A percentile compares a stretch with the other conserved stretches of the same genome.
Evolutionary conservation across 139 green algal species (phyloP).

Genomic region (Chlamydomonas eustigma): DNA sequence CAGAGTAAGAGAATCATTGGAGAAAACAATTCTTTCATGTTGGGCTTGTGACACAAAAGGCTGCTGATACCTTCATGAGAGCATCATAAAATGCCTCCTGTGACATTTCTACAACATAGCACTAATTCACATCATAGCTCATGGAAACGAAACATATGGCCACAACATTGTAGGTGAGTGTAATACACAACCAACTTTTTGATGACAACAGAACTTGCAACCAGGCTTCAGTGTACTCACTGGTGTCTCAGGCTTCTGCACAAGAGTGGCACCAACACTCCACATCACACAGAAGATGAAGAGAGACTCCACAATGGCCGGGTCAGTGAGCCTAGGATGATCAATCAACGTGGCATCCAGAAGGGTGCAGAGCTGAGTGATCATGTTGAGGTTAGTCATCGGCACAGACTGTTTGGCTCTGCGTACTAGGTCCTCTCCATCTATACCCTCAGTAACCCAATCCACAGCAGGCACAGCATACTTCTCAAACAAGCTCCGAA

Average conservation of each 20-base stretch:
- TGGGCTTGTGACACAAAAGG: too few species aligned
- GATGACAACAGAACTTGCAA: too few species aligned
- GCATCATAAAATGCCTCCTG: too few species aligned
- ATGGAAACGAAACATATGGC: too few species aligned
- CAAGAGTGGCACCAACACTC: slow-evolving; percentile 59
- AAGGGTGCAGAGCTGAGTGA: slow-evolving; percentile 68
- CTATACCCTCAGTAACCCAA: slow-evolving; percentile 72
- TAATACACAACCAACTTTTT: too few species aligned
- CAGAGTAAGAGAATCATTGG: neutral
- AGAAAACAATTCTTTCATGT: too few species aligned
- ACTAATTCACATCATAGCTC: too few species aligned
- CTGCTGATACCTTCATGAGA: too few species aligned
- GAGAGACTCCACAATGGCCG: slow-evolving; percentile 61
- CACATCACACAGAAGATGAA: slow-evolving; percentile 77
- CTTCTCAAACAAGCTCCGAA: slow-evolving; percentile 69
- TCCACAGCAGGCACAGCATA: slow-evolving; percentile 63
- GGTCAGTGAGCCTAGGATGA: slow-evolving; percentile 49
- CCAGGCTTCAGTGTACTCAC: too few species aligned
- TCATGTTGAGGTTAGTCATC: slow-evolving; percentile 78
- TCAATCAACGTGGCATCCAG: slow-evolving; percentile 58
- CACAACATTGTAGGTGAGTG: too few species aligned
- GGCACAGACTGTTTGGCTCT: slow-evolving; percentile 60
- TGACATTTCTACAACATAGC: too few species aligned
- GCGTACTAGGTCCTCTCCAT: slow-evolving; percentile 70
- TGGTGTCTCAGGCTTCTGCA: slow-evolving; percentile 18